phyloP scores from a whole-genome alignment of 805 yeast genomes.

The Pichia heedii region DNA sequence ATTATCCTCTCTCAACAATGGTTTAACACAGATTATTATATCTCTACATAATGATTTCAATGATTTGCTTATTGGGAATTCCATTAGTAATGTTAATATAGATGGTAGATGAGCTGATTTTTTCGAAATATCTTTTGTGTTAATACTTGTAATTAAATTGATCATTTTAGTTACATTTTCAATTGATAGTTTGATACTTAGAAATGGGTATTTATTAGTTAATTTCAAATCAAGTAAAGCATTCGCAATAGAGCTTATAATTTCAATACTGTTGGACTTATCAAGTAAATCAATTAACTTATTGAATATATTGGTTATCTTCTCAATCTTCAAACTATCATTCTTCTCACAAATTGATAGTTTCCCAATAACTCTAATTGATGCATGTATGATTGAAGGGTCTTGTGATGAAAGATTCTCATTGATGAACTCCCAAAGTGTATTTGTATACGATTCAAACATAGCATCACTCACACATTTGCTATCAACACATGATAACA shows the following conservation, averaged over 20 bases:
- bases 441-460: neutral
- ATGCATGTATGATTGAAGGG: conserved; percentile 19
- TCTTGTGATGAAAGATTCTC: neutral
- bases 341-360: neutral
- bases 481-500: conserved; percentile 1
- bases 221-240: neutral
- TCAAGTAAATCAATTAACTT: neutral
- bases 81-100: conserved; percentile 27
- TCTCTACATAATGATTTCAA: neutral
- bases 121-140: neutral
- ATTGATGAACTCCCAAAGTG: conserved; percentile 1
- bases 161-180: neutral
- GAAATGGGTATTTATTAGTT: conserved; percentile 1
- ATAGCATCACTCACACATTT: neutral
- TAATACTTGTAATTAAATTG: conserved; percentile 17
- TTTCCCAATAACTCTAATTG: neutral
- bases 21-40: conserved; percentile 2
- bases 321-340: neutral
- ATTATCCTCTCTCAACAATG: neutral
- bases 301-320: conserved; percentile 1
- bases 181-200: neutral
- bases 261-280: neutral
- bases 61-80: neutral
- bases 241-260: neutral
- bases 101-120: conserved; percentile 39